These are phyloP conservation scores for Cytauxzoon felis DNA, from an alignment of 169 alveolate genomes.

Conservation along the genomic window DNA sequence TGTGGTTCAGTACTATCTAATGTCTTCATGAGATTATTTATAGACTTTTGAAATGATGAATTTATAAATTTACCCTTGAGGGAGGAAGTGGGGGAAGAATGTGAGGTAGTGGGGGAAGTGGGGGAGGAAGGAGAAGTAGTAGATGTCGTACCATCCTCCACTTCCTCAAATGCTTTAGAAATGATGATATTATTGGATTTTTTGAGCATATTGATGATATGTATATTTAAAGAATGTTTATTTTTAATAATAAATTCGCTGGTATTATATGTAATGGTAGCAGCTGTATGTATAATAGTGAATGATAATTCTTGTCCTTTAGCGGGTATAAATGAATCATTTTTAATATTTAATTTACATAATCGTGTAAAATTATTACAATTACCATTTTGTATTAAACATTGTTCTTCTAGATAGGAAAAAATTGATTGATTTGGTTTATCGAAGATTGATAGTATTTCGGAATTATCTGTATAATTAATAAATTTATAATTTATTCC, in stretches of 20 bases:
- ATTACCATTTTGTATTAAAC: constrained; percentile 55
- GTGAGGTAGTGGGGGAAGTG: background rate
- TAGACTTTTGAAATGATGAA: constrained; percentile 48
- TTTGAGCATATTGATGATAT: constrained; percentile 21
- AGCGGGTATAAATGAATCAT: constrained; percentile 39
- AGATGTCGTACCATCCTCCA: constrained; percentile 31
- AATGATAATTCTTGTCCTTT: constrained; percentile 44
- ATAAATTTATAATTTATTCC: constrained; percentile 54
- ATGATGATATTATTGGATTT: constrained; percentile 24
- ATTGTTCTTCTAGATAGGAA: constrained; percentile 60
- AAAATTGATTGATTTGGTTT: constrained; percentile 54
- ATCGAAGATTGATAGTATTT: constrained; percentile 64
- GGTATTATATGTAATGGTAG: constrained; percentile 44
- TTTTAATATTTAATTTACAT: constrained; percentile 56
- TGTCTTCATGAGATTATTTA: constrained; percentile 39
- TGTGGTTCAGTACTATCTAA: constrained; percentile 59
- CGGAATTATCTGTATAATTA: constrained; percentile 66
- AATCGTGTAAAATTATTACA: constrained; percentile 53
- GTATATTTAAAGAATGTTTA: constrained; percentile 43
- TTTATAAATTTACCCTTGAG: constrained; percentile 48
- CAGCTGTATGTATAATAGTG: constrained; percentile 61
- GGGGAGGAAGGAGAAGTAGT: background rate
- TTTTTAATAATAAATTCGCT: constrained; percentile 60
- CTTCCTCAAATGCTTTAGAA: constrained; percentile 1
- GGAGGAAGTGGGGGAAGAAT: background rate